These are phyloP conservation scores for Furcasterigmium sp. DNA, from an alignment of 2,329 filamentous ascomycete species.

Conservation along the genomic window DNA sequence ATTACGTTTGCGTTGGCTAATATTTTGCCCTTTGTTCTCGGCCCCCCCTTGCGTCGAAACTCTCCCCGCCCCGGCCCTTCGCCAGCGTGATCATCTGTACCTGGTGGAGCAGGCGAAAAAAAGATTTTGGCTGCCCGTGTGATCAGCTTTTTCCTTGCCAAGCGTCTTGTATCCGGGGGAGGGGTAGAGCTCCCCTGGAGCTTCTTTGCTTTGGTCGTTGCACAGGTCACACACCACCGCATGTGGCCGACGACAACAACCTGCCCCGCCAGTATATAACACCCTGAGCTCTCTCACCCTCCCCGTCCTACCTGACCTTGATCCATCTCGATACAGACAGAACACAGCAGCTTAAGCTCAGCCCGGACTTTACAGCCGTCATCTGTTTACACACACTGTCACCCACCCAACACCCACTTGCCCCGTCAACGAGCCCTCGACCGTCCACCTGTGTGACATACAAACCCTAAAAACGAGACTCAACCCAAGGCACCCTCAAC, in stretches of 20 bases:
- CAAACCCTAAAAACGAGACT: constrained; percentile 2
- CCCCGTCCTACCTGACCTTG: not conserved
- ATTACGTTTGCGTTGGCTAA: constrained; percentile 14
- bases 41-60: not conserved
- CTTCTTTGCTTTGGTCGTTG: not conserved
- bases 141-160: constrained; percentile 8
- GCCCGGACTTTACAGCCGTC: not conserved
- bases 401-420: not conserved
- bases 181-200: constrained; percentile 1
- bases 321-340: no score
- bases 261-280: constrained; percentile 7
- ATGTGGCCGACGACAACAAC: constrained; percentile 6
- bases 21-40: constrained; percentile 2
- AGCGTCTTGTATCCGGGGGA: constrained; percentile 3
- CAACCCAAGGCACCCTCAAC: constrained; percentile 3
- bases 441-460: no score
- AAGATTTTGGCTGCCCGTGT: constrained; percentile 11
- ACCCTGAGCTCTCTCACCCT: constrained; percentile 1
- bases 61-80: no score
- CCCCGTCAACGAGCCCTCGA: constrained; percentile 1
- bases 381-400: not conserved
- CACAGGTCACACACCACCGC: constrained; percentile 7
- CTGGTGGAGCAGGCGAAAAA: constrained; percentile 1
- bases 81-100: not conserved
- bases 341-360: not conserved